Evolutionary conservation across 495 filamentous ascomycete species (phyloP).

Genomic region (Lichina pygmaea): DNA sequence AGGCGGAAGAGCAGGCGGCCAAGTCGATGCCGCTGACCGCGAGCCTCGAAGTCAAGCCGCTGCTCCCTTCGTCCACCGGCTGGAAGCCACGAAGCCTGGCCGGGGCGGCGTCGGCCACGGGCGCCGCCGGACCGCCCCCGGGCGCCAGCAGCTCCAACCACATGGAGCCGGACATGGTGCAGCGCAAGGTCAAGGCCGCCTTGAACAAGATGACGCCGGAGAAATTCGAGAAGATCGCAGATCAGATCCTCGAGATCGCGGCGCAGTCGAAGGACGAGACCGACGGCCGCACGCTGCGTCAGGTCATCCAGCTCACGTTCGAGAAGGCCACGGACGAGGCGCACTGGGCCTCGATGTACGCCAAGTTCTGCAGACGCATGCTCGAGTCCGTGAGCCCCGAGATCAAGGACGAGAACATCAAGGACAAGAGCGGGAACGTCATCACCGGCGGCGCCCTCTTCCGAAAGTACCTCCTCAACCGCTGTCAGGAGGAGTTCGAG

Average conservation of each 20-base stretch:
- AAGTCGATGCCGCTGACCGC: slow-evolving; percentile 76
- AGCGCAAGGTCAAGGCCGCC: slow-evolving; percentile 93
- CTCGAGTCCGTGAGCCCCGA: slow-evolving; percentile 82
- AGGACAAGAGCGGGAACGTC: slow-evolving; percentile 59
- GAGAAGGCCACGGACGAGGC: slow-evolving; percentile 98
- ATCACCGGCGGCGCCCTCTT: slow-evolving; percentile 84
- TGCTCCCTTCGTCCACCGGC: slow-evolving; percentile 37
- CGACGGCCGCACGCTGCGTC: slow-evolving; percentile 81
- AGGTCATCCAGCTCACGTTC: slow-evolving; percentile 96
- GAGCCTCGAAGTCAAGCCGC: slow-evolving; percentile 52
- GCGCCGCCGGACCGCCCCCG: slow-evolving; percentile 12
- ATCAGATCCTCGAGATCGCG: slow-evolving; percentile 79
- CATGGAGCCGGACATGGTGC: slow-evolving; percentile 76
- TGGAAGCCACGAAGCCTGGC: slow-evolving; percentile 75
- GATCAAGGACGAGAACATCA: slow-evolving; percentile 82
- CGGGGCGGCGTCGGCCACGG: slow-evolving; percentile 26
- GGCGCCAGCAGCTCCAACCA: slow-evolving; percentile 9
- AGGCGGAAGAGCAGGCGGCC: slow-evolving; percentile 34
- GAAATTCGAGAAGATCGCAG: slow-evolving; percentile 88
- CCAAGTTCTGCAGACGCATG: slow-evolving; percentile 96
- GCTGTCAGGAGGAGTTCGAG: slow-evolving; percentile 97
- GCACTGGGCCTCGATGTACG: slow-evolving; percentile 98
- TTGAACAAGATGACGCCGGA: slow-evolving; percentile 99
- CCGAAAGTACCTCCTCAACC: slow-evolving; percentile 94
- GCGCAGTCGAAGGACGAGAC: slow-evolving; percentile 84